Conservation (phyloP, 192 early-diverging fungal genomes). For the Umbelopsis isabellina region DNA sequence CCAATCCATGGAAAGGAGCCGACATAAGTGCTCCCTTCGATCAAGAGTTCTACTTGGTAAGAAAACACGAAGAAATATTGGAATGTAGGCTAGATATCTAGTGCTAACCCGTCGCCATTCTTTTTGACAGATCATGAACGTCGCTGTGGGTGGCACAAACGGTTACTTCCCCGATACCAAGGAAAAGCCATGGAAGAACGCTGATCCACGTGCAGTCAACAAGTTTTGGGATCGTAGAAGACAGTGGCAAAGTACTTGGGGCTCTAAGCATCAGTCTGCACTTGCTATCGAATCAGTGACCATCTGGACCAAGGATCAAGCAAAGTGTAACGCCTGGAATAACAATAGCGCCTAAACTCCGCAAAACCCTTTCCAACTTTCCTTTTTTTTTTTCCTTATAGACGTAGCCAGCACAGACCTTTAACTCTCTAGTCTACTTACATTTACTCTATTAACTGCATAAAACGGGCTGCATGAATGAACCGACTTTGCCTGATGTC, state of each 20-base stretch:
- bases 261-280: constrained; percentile 41
- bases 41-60: constrained; percentile 57
- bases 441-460: neutral
- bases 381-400: constrained; percentile 1
- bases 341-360: too few species aligned
- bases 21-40: constrained; percentile 63
- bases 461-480: neutral
- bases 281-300: constrained; percentile 49
- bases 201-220: constrained; percentile 44
- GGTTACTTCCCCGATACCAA: constrained; percentile 60
- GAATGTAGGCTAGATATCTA: neutral
- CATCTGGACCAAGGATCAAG: constrained; percentile 32
- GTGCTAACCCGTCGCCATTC: neutral
- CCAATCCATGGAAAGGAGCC: constrained; percentile 54
- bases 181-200: constrained; percentile 61
- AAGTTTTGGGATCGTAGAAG: constrained; percentile 56
- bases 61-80: constrained; percentile 21
- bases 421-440: neutral
- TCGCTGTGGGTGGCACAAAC: constrained; percentile 62
- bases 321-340: constrained; percentile 3
- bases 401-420: neutral
- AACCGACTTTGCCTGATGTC: neutral
- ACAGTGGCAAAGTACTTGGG: constrained; percentile 63
- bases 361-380: neutral
- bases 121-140: constrained; percentile 55